Evolutionary conservation across 257 asterid species (phyloP).

Genomic region (Striga asiatica): DNA sequence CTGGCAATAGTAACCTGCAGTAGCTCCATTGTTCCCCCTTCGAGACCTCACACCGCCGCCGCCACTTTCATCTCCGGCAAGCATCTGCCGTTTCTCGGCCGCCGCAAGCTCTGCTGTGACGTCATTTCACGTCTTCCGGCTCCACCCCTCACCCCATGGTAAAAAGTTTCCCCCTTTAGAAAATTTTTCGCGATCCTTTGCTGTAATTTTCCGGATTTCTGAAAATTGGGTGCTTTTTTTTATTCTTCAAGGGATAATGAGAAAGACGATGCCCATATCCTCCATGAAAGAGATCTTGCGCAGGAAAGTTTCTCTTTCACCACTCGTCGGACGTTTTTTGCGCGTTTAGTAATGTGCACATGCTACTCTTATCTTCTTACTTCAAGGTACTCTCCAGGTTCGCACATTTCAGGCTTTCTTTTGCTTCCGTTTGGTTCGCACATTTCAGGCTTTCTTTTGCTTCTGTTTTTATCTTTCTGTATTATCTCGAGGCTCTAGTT

Average conservation of each 20-base stretch:
- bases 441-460: constrained; percentile 17
- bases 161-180: background rate
- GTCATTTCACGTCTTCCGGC: constrained; percentile 29
- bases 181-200: background rate
- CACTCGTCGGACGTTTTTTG: constrained; percentile 57
- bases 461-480: background rate
- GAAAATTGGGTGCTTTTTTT: background rate
- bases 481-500: background rate
- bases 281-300: constrained; percentile 13
- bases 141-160: constrained; percentile 31
- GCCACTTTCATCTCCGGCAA: constrained; percentile 15
- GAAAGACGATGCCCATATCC: constrained; percentile 9
- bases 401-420: constrained; percentile 26
- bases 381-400: constrained; percentile 82
- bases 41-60: constrained; percentile 16
- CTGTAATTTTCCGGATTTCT: background rate
- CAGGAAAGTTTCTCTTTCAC: constrained; percentile 23
- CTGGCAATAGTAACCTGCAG: constrained; percentile 23
- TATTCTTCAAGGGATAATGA: constrained; percentile 36
- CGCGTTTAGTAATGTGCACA: constrained; percentile 34
- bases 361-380: constrained; percentile 41
- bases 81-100: constrained; percentile 34
- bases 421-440: background rate
- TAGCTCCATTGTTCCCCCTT: constrained; percentile 21
- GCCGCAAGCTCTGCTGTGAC: constrained; percentile 78